Percentiles rank a stretch among this genome's conserved stretches.
Conservation (phyloP, 1,139 yeast genomes). For the Yamadazyma sp. region DNA sequence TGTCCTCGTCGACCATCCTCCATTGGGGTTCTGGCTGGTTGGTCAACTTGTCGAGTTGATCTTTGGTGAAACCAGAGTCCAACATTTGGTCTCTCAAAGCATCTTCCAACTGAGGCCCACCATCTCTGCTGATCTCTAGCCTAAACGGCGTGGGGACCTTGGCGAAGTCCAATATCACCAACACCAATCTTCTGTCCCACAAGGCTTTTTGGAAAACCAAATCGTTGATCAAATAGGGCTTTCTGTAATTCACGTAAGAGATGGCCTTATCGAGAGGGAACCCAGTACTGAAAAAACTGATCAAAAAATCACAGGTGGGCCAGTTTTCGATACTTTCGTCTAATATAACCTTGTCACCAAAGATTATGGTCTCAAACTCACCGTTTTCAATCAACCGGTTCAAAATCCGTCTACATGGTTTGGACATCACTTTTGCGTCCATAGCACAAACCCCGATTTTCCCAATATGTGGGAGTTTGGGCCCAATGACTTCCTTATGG, state of each 20-base stretch:
- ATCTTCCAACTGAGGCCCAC: constrained; percentile 83
- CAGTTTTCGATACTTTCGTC: constrained; percentile 94
- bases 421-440: constrained; percentile 95
- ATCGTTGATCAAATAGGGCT: constrained; percentile 89
- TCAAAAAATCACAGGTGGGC: constrained; percentile 97
- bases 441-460: constrained; percentile 98
- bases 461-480: constrained; percentile 73
- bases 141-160: constrained; percentile 87
- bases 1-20: constrained; percentile 89
- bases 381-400: constrained; percentile 88
- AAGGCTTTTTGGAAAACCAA: constrained; percentile 85
- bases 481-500: constrained; percentile 42
- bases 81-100: constrained; percentile 50
- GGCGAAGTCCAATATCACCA: constrained; percentile 77
- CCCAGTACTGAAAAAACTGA: constrained; percentile 92
- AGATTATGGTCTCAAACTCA: constrained; percentile 93
- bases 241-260: constrained; percentile 80
- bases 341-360: constrained; percentile 94
- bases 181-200: constrained; percentile 94
- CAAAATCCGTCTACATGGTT: constrained; percentile 91
- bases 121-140: constrained; percentile 89
- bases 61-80: constrained; percentile 38
- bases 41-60: constrained; percentile 59
- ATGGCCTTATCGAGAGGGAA: constrained; percentile 97
- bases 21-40: constrained; percentile 73